phyloP scores from a whole-genome alignment of 1,284 basidiomycete species.

The Ustilago nuda region DNA sequence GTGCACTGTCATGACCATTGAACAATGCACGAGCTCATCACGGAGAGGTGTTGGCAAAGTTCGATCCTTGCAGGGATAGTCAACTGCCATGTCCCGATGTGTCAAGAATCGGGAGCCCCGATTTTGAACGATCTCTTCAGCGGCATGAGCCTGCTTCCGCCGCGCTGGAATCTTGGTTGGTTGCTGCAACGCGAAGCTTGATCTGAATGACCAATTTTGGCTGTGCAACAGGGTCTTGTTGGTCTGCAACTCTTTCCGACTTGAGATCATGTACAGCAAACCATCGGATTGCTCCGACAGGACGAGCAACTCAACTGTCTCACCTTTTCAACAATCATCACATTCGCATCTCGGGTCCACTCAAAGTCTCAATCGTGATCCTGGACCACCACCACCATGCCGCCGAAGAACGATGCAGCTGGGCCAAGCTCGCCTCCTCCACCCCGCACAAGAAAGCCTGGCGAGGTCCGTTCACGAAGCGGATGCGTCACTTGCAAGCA shows the following conservation, averaged over 20 bases:
- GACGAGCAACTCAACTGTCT: neutral
- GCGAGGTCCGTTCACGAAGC: conserved; percentile 50
- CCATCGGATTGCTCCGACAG: neutral
- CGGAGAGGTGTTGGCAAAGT: neutral
- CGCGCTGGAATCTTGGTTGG: neutral
- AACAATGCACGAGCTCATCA: conserved; percentile 7
- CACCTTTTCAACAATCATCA: neutral
- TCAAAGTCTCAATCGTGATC: neutral
- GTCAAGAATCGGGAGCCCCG: neutral
- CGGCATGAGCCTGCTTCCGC: neutral
- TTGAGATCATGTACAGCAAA: neutral
- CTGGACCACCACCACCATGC: conserved; percentile 9
- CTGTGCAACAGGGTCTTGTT: conserved; percentile 2
- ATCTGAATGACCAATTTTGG: neutral
- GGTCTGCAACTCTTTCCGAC: neutral
- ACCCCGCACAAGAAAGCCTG: conserved; percentile 41
- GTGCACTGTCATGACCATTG: neutral
- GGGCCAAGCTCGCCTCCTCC: conserved; percentile 30
- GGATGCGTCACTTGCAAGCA: conserved; percentile 56
- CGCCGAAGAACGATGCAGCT: conserved; percentile 4
- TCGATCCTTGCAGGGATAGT: neutral
- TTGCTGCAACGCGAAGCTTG: neutral
- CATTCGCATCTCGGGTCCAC: neutral
- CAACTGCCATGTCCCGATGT: neutral
- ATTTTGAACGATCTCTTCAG: neutral